A percentile compares a stretch with the other conserved stretches of the same genome.
These are phyloP conservation scores for Phellinidium pouzarii DNA, from an alignment of 1,284 basidiomycete genomes.

Conservation along the genomic window DNA sequence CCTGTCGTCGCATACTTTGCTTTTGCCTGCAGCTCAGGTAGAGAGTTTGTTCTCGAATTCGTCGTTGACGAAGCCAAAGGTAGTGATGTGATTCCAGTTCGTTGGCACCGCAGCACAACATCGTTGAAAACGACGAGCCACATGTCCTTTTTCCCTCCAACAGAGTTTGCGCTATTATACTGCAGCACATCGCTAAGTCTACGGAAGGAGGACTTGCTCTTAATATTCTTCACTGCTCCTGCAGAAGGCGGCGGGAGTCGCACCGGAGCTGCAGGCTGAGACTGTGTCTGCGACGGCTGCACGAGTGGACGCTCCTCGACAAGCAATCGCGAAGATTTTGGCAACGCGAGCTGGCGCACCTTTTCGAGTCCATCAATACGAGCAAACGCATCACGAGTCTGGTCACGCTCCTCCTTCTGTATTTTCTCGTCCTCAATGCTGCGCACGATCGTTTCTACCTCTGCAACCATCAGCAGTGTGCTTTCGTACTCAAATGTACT, in stretches of 20 bases:
- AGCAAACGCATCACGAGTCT: slow-evolving; percentile 89
- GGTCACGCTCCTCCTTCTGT: slow-evolving; percentile 90
- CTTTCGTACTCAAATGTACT: slow-evolving; percentile 96
- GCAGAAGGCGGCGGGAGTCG: slow-evolving; percentile 48
- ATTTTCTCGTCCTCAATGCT: slow-evolving; percentile 98
- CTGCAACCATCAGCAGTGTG: slow-evolving; percentile 92
- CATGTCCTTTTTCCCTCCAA: slow-evolving; percentile 76
- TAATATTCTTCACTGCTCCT: slow-evolving; percentile 37
- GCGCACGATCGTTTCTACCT: slow-evolving; percentile 91
- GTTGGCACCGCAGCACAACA: slow-evolving; percentile 87
- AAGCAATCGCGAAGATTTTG: slow-evolving; percentile 84
- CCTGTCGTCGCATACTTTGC: slow-evolving; percentile 76
- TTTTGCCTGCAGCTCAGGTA: slow-evolving; percentile 73
- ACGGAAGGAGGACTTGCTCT: slow-evolving; percentile 77
- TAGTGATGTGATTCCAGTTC: slow-evolving; percentile 82
- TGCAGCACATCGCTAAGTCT: slow-evolving; percentile 77
- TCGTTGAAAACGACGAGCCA: slow-evolving; percentile 97
- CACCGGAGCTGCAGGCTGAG: slow-evolving; percentile 32
- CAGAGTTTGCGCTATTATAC: slow-evolving; percentile 34
- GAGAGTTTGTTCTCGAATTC: slow-evolving; percentile 60
- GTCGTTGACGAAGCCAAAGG: slow-evolving; percentile 72
- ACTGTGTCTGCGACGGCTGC: slow-evolving; percentile 25
- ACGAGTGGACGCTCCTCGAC: slow-evolving; percentile 69
- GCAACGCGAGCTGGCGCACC: slow-evolving; percentile 79
- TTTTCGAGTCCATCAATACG: slow-evolving; percentile 93